These are phyloP conservation scores for Chalaropsis thielavioides DNA, from an alignment of 2,329 filamentous ascomycete genomes.

Conservation along the genomic window DNA sequence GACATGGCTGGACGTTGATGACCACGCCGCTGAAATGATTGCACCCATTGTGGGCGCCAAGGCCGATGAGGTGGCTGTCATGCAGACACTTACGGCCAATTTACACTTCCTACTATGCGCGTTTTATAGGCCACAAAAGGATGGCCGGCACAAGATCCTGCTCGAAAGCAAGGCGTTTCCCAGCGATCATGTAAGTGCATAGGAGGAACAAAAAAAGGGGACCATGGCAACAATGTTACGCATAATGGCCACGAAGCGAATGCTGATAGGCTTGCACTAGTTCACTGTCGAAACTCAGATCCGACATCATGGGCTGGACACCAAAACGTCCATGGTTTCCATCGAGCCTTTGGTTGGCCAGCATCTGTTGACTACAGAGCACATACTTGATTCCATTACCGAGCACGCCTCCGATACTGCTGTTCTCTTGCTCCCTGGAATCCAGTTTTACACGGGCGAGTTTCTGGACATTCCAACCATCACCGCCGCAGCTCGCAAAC, in stretches of 20 bases:
- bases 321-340: conserved; percentile 51
- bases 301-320: conserved; percentile 48
- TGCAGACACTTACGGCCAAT: conserved; percentile 70
- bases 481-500: conserved; percentile 58
- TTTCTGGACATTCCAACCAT: conserved; percentile 70
- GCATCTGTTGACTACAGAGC: conserved; percentile 52
- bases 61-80: conserved; percentile 57
- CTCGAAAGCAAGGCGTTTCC: conserved; percentile 76
- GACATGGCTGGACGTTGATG: conserved; percentile 61
- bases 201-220: background rate
- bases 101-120: conserved; percentile 66
- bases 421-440: conserved; percentile 65
- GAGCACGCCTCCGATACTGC: conserved; percentile 58
- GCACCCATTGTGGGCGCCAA: conserved; percentile 54
- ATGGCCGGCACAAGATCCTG: conserved; percentile 52
- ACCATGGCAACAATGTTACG: background rate
- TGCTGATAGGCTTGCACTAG: conserved; percentile 26
- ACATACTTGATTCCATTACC: conserved; percentile 60
- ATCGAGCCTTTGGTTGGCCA: conserved; percentile 43
- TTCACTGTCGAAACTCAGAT: conserved; percentile 71
- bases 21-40: conserved; percentile 51
- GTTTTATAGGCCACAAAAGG: conserved; percentile 55
- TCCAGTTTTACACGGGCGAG: conserved; percentile 89
- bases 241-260: background rate
- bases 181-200: conserved; percentile 51